phyloP scores from a whole-genome alignment of 257 asterid genomes.

The Penstemon barbatus region DNA sequence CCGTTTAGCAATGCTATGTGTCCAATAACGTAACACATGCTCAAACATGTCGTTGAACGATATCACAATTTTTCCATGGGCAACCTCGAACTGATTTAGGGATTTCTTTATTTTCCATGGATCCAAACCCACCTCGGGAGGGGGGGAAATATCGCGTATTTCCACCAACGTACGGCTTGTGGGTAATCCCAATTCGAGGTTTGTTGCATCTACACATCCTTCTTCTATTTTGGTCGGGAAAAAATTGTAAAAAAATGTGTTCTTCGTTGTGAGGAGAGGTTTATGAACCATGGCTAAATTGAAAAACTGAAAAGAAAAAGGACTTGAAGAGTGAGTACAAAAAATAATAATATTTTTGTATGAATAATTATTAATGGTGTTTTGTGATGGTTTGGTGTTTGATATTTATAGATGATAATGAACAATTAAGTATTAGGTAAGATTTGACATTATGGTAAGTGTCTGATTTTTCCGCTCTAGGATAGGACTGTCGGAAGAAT shows the following conservation, averaged over 20 bases:
- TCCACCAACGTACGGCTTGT: not conserved
- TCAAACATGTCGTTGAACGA: slow-evolving; percentile 16
- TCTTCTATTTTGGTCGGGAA: slow-evolving; percentile 14
- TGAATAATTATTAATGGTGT: too few species aligned
- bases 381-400: too few species aligned
- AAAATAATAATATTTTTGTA: too few species aligned
- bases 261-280: not conserved
- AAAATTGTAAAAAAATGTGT: slow-evolving; percentile 1
- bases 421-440: too few species aligned
- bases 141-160: slow-evolving; percentile 15
- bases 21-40: slow-evolving; percentile 16
- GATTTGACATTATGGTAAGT: too few species aligned
- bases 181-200: too few species aligned
- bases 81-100: not conserved
- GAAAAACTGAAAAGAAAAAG: too few species aligned
- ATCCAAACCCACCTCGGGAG: not conserved
- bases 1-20: not conserved
- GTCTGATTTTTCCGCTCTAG: too few species aligned
- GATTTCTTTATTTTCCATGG: slow-evolving; percentile 25
- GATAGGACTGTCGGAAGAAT: too few species aligned
- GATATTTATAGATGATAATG: too few species aligned
- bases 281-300: too few species aligned
- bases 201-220: not conserved
- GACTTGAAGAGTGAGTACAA: too few species aligned
- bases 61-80: not conserved